Evolutionary conservation across 441 rosid species (phyloP).

Genomic region (Pelargonium citronellum): DNA sequence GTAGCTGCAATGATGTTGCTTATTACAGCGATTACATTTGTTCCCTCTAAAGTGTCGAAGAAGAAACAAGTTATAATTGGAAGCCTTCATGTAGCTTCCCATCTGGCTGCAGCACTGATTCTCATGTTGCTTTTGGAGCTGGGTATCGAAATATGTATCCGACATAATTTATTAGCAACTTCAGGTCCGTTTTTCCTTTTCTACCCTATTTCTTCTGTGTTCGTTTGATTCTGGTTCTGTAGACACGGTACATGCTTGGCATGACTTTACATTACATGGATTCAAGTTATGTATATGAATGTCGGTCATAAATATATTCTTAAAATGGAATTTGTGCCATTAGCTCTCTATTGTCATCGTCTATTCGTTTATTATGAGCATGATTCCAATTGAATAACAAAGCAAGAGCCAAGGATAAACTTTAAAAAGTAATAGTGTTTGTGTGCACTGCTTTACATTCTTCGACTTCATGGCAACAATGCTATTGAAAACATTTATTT

Average conservation of each 20-base stretch:
- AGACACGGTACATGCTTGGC: not conserved
- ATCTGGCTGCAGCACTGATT: constrained; percentile 77
- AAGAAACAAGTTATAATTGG: constrained; percentile 75
- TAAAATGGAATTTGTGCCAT: not conserved
- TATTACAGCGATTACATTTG: constrained; percentile 58
- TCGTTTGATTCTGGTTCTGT: not conserved
- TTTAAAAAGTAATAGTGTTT: constrained; percentile 3
- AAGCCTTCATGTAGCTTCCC: constrained; percentile 80
- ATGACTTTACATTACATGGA: not conserved
- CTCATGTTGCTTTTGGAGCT: constrained; percentile 89
- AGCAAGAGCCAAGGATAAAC: not conserved
- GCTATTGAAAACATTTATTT: not conserved
- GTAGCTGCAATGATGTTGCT: constrained; percentile 65
- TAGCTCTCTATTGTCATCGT: not conserved
- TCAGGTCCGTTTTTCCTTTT: constrained; percentile 47
- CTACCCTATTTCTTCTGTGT: constrained; percentile 5
- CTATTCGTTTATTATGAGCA: not conserved
- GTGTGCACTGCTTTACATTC: not conserved
- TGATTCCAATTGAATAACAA: not conserved
- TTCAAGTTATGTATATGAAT: not conserved
- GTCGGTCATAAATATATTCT: not conserved
- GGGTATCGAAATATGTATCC: constrained; percentile 85
- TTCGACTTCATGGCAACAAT: not conserved
- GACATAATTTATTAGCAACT: constrained; percentile 83
- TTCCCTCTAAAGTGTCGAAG: constrained; percentile 78